Base-by-base conservation (phyloP, 345 rosid genomes). In the Sonneratia alba region DNA sequence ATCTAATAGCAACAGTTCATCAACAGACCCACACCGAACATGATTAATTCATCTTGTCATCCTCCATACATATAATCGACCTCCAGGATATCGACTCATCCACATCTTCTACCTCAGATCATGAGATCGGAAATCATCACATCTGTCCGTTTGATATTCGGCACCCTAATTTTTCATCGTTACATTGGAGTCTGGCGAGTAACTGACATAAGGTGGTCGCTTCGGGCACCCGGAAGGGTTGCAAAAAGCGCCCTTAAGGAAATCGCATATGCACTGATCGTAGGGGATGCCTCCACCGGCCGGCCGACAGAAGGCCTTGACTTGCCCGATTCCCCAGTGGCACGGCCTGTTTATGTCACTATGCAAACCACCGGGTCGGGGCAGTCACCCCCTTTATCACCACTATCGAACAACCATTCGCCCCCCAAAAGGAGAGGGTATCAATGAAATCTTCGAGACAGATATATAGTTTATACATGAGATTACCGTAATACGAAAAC, bases 381-480 rank as follows among this genome's bases (percentile, higher is more conserved):
- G 47, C 82, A 81, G 0, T 82, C 84, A 2, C 80, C 80, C 0
- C 82, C 84, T 13, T 0, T 27, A 27, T 59, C 34, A 72, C 74
- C 0, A 77, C 70, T 14, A 63, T 19, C 3, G 40, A 19, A 49
- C 84, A 81, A 3, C 14, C 68, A 36, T 32, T 18, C 16, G 21
- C 43, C 38, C 38, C 36, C 13, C 36, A 36, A 65, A 14, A 66
- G 43, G 13, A n/a, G 3, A 32, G 21, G 22, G 36, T 32, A 65
- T 22, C 68, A 66, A 8, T n/a, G 36, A 3, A 32, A 57, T 57
- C 32, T 24, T 2, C 32, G 8, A 2, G 63, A 24, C 8, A 11
- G 63, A 57, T 8, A 18, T 18, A 24, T 4, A 57, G 18, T 57
- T 57, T 18, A 57, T 8, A 57, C 2, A 57, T 27, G 4, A 57